These are phyloP conservation scores for Pythium monospermum DNA, from an alignment of 352 stramenopile genomes.

Conservation along the genomic window DNA sequence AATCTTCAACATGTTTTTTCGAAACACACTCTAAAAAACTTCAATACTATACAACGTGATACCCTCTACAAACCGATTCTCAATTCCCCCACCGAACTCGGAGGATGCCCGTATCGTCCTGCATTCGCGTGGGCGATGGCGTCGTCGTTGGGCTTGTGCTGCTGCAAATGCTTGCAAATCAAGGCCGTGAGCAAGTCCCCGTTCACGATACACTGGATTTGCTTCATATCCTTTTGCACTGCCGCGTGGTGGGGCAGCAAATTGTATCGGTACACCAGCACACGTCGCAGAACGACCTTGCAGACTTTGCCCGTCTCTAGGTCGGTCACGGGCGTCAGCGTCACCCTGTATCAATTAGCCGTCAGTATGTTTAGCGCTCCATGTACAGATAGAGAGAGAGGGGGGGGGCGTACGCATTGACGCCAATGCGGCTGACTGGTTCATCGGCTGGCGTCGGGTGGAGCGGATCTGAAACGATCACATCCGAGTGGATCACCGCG, in stretches of 20 bases:
- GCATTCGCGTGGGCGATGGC: too few species aligned
- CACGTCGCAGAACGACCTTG: constrained; percentile 21
- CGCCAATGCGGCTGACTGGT: constrained; percentile 12
- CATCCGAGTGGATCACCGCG: constrained; percentile 41
- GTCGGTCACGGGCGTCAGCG: constrained; percentile 17
- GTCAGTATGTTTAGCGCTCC: too few species aligned
- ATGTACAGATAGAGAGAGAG: too few species aligned
- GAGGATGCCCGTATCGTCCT: too few species aligned
- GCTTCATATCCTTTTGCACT: constrained; percentile 22
- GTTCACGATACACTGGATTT: constrained; percentile 20
- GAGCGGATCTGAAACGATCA: constrained; percentile 36
- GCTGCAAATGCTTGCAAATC: constrained; percentile 20
- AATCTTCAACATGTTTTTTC: too few species aligned
- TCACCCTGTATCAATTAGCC: constrained; percentile 10
- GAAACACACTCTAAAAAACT: too few species aligned
- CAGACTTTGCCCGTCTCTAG: constrained; percentile 10
- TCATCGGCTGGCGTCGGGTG: constrained; percentile 22
- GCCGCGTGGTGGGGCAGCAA: constrained; percentile 14
- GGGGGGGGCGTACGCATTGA: constrained; percentile 26
- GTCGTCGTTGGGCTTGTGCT: constrained; percentile 16
- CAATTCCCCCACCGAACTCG: too few species aligned
- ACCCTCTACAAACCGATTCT: too few species aligned
- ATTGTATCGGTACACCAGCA: constrained; percentile 23
- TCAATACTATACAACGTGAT: too few species aligned
- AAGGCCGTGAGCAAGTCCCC: constrained; percentile 22